Evolutionary conservation across 164 flowering plant genomes (phyloP).

Genomic region (Macadamia tetraphylla): DNA sequence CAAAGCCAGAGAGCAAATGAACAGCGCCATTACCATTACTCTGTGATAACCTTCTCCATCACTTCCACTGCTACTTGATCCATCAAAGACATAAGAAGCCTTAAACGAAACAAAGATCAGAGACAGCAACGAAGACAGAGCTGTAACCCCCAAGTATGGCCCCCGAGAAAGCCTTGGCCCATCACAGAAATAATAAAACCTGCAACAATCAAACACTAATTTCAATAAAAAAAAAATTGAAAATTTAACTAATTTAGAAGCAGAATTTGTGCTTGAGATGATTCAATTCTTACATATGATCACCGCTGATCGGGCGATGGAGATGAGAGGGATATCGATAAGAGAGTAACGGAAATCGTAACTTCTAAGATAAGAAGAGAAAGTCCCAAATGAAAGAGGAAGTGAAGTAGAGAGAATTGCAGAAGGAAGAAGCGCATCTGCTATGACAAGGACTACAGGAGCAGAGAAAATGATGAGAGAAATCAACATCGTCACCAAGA

Average conservation of each 20-base stretch:
- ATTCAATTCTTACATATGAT: slow-evolving; percentile 52
- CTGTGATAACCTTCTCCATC: slow-evolving; percentile 19
- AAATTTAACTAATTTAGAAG: too few species aligned
- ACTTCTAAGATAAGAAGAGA: slow-evolving; percentile 43
- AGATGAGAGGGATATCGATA: slow-evolving; percentile 77
- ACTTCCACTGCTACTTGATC: slow-evolving; percentile 2
- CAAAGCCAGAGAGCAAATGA: slow-evolving; percentile 51
- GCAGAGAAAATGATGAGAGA: slow-evolving; percentile 79
- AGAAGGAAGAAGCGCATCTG: slow-evolving; percentile 68
- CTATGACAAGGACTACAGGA: slow-evolving; percentile 57
- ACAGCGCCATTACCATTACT: slow-evolving; percentile 53
- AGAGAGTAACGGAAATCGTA: slow-evolving; percentile 72
- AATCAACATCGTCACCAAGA: slow-evolving; percentile 59
- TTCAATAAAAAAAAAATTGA: too few species aligned
- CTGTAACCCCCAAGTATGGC: slow-evolving; percentile 67
- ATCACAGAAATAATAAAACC: slow-evolving; percentile 83
- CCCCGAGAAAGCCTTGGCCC: slow-evolving; percentile 73
- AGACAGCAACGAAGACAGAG: slow-evolving; percentile 62
- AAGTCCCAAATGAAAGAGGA: slow-evolving; percentile 25
- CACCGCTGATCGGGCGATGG: slow-evolving; percentile 63
- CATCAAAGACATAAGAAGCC: slow-evolving; percentile 55
- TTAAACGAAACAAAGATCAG: slow-evolving; percentile 62
- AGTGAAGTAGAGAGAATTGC: slow-evolving; percentile 64
- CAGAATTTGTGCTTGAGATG: background rate
- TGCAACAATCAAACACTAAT: slow-evolving; percentile 15